Conservation (phyloP, 202 grass and related monocot genomes). For the Thinopyrum obtusiflorum region DNA sequence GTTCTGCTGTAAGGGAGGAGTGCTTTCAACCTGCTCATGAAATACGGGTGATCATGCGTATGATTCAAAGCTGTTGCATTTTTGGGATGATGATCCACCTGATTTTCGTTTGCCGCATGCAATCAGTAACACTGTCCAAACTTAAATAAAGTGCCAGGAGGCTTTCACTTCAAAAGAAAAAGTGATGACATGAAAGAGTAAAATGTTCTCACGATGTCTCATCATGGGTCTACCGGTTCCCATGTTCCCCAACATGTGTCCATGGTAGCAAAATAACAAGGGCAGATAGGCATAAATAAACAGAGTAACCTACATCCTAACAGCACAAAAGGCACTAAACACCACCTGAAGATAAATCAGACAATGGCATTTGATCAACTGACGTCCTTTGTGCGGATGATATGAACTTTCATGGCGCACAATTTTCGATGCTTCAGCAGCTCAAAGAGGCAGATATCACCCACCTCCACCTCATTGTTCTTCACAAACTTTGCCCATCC, state of each 20-base stretch:
- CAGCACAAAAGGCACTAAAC: background rate
- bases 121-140: too few relatives aligned
- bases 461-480: conserved; percentile 36
- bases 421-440: background rate
- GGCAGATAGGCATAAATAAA: background rate
- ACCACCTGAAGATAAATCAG: background rate
- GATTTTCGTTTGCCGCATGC: too few relatives aligned
- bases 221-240: too few relatives aligned
- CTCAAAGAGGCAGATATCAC: conserved; percentile 48
- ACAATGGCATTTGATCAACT: background rate
- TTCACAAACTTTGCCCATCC: conserved; percentile 28
- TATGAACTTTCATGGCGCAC: conserved; percentile 29
- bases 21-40: too few relatives aligned
- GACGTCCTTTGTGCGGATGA: background rate
- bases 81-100: too few relatives aligned
- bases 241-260: background rate
- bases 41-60: too few relatives aligned
- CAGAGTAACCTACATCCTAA: background rate
- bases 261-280: background rate
- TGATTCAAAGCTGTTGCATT: too few relatives aligned
- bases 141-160: too few relatives aligned
- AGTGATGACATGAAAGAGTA: too few relatives aligned
- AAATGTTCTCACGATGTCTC: too few relatives aligned
- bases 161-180: too few relatives aligned
- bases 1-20: too few relatives aligned